Conservation (phyloP, 495 filamentous ascomycete species). For the Bacidia rubella region DNA sequence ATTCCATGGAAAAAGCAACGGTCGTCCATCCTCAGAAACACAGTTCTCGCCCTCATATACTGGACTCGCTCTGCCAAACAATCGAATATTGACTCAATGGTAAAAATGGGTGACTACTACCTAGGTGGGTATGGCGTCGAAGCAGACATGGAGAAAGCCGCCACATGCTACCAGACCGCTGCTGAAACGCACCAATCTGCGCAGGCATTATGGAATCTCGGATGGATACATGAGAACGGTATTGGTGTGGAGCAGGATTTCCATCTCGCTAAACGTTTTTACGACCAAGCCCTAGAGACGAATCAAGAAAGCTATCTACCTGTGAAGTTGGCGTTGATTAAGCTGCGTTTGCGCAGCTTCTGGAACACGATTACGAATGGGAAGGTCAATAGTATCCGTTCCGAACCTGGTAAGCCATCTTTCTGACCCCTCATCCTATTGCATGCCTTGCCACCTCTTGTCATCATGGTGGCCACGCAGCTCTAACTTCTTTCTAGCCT, state of each 20-base stretch:
- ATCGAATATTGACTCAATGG: slow-evolving; percentile 78
- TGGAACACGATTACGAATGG: slow-evolving; percentile 92
- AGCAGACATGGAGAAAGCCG: slow-evolving; percentile 71
- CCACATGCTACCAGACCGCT: slow-evolving; percentile 80
- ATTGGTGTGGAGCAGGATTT: slow-evolving; percentile 90
- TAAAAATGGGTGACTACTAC: slow-evolving; percentile 99
- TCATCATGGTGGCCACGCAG: too few species aligned
- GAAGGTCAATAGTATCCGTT: slow-evolving; percentile 75
- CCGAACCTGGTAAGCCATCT: slow-evolving; percentile 58
- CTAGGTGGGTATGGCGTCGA: slow-evolving; percentile 62
- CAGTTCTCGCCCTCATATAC: slow-evolving; percentile 72
- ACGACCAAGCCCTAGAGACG: slow-evolving; percentile 80
- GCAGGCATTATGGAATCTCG: slow-evolving; percentile 92
- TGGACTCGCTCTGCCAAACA: slow-evolving; percentile 96
- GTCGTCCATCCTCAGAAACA: slow-evolving; percentile 48
- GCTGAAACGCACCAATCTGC: slow-evolving; percentile 83
- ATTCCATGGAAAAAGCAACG: slow-evolving; percentile 33
- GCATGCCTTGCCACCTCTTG: background rate
- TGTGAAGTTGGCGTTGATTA: slow-evolving; percentile 75
- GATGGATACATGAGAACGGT: slow-evolving; percentile 99
- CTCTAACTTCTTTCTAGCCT: slow-evolving; percentile 6
- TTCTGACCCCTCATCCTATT: background rate
- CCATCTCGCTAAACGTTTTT: slow-evolving; percentile 91
- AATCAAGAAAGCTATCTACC: slow-evolving; percentile 93
- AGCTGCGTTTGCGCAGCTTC: slow-evolving; percentile 67